A percentile compares a stretch with the other conserved stretches of the same genome.
Evolutionary conservation across 805 yeast genomes (phyloP).

Genomic region (Kuraishia molischiana): DNA sequence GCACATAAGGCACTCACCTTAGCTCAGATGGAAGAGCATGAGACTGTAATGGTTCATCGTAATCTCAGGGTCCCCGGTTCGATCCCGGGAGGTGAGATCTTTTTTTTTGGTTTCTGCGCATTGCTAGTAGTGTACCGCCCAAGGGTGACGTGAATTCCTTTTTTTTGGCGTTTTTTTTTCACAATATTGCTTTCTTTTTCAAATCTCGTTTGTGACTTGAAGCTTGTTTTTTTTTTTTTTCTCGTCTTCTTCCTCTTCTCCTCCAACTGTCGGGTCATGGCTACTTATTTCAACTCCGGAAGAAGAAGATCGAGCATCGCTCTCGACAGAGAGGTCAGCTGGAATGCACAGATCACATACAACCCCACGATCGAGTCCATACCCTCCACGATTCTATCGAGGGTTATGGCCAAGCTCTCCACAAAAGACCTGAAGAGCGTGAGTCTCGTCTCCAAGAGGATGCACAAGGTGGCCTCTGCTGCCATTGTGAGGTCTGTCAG

Average conservation of each 20-base stretch:
- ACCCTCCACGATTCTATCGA: neutral
- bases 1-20: neutral
- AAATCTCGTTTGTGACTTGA: no score
- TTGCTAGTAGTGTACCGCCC: neutral
- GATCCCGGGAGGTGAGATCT: slow-evolving; percentile 1
- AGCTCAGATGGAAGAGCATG: slow-evolving; percentile 1
- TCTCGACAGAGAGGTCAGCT: neutral
- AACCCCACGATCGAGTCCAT: neutral
- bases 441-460: neutral
- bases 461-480: neutral
- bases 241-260: neutral
- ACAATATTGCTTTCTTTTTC: no score
- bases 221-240: neutral
- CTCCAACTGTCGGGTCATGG: neutral
- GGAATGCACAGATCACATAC: neutral
- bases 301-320: neutral
- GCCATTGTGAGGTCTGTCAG: neutral
- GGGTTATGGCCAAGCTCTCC: neutral
- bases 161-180: neutral
- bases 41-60: neutral
- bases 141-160: neutral
- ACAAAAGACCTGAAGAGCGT: neutral
- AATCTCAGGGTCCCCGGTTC: slow-evolving; percentile 1
- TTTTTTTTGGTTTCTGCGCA: neutral
- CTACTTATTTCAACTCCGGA: neutral